Evolutionary conservation across 805 yeast genomes (phyloP), one percentile per base, ranked within the genome.

Genomic region (Kregervanrija pseudodelftensis): DNA sequence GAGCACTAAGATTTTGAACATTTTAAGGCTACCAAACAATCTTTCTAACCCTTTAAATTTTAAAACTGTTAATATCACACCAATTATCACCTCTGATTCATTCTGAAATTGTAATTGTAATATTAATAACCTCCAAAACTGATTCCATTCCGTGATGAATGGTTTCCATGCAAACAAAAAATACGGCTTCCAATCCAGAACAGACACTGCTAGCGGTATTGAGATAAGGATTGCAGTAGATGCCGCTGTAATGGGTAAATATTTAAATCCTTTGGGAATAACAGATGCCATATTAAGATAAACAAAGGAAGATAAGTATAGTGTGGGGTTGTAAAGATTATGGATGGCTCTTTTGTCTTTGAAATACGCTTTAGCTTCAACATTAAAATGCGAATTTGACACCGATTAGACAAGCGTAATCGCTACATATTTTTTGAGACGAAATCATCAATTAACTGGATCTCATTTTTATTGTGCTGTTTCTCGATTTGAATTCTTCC

Each of bases 11-110:
- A 76, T 54, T 33, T 78, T 70, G 10, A 76, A 51, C 51, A 77
- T 77, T 52, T 76, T 77, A 39, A 72, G 59, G 11, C 80, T 70
- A 1, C 86, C 86, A 54, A 71, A 71, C 40, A 75, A 60, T 41
- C 86, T 58, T 60, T 81, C 88, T 42, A 81, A 49, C 36, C 69
- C 72, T 56, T 80, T 77, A 53, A 72, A 71, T 41, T 74, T 73
- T 46, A 76, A 68, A 69, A 70, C 66, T 9, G 77, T 57, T 35
- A 80, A 54, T 11, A 75, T 58, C 10, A 72, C 55, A 2, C 70
- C 55, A 3, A 78, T 50, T 15, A 76, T 45, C 46, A 72, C 76
- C 58, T 81, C 85, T 5, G 82, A 72, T 56, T 79, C 85, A 55
- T 77, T 79, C 37, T 76, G 66, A 41, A 76, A 75, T n/a, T 75